phyloP scores from a whole-genome alignment of 306 rosid species.

The Abrus pulchellus region DNA sequence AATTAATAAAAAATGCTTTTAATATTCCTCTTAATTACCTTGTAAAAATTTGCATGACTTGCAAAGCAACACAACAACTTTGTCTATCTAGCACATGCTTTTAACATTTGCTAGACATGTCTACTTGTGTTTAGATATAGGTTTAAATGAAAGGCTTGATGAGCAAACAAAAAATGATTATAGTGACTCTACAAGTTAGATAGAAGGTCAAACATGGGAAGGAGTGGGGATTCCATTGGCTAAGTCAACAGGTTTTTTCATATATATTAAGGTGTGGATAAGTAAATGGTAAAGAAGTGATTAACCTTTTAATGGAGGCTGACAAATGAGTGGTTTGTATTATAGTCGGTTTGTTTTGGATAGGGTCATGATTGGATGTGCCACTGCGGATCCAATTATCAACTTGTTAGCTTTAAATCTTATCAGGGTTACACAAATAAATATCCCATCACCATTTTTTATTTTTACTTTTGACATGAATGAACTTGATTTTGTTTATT shows the following conservation, averaged over 20 bases:
- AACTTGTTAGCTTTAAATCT: background rate
- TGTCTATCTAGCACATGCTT: too few species aligned
- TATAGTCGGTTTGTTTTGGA: background rate
- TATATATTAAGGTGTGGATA: background rate
- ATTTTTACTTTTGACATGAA: background rate
- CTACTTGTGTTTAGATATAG: too few species aligned
- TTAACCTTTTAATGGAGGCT: background rate
- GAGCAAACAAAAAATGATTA: too few species aligned
- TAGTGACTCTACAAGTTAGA: background rate
- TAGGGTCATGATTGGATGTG: slow-evolving; percentile 3
- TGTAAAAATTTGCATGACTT: too few species aligned
- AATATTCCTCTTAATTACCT: too few species aligned
- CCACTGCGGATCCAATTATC: background rate
- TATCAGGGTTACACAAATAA: background rate
- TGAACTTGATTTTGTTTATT: too few species aligned
- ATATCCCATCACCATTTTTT: background rate
- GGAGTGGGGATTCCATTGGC: background rate
- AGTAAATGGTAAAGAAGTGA: background rate
- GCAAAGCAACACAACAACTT: too few species aligned
- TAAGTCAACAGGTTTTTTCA: background rate
- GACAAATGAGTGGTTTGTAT: background rate
- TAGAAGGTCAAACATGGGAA: background rate
- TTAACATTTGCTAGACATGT: too few species aligned
- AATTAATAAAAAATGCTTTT: too few species aligned
- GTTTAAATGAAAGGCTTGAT: too few species aligned